These are phyloP conservation scores for Zygosaccharomyces bisporus DNA, from an alignment of 805 yeast genomes.

Conservation along the genomic window DNA sequence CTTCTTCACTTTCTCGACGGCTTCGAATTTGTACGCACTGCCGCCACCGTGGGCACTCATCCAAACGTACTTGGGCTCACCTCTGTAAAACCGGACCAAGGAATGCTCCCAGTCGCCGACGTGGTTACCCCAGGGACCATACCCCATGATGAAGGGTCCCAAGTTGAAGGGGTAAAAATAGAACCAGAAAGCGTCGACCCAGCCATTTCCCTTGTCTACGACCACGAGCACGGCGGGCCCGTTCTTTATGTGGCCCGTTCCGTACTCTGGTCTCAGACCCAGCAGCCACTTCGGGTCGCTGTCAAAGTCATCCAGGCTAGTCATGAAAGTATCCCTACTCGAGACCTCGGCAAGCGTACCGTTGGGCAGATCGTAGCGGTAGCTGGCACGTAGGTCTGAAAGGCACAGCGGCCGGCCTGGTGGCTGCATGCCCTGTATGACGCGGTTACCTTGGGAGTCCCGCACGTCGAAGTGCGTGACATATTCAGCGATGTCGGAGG, in stretches of 20 bases:
- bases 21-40: slow-evolving; percentile 75
- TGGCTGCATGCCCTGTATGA: slow-evolving; percentile 25
- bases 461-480: slow-evolving; percentile 63
- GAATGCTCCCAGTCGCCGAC: slow-evolving; percentile 99
- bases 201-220: slow-evolving; percentile 89
- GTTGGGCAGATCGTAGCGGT: slow-evolving; percentile 16
- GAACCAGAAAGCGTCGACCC: slow-evolving; percentile 96
- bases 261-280: slow-evolving; percentile 68
- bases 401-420: slow-evolving; percentile 28
- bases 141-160: slow-evolving; percentile 97
- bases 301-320: slow-evolving; percentile 67
- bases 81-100: slow-evolving; percentile 75
- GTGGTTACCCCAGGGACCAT: slow-evolving; percentile 96
- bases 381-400: slow-evolving; percentile 18
- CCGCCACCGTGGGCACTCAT: slow-evolving; percentile 99
- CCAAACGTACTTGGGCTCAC: slow-evolving; percentile 82
- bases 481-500: slow-evolving; percentile 72
- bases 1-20: slow-evolving; percentile 55
- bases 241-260: slow-evolving; percentile 63
- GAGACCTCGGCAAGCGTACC: slow-evolving; percentile 19
- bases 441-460: slow-evolving; percentile 45
- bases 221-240: slow-evolving; percentile 83
- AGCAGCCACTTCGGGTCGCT: slow-evolving; percentile 81
- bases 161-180: slow-evolving; percentile 89
- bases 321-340: slow-evolving; percentile 48